phyloP scores from a whole-genome alignment of 2,329 filamentous ascomycete genomes.

The Pezicula neosporulosa region DNA sequence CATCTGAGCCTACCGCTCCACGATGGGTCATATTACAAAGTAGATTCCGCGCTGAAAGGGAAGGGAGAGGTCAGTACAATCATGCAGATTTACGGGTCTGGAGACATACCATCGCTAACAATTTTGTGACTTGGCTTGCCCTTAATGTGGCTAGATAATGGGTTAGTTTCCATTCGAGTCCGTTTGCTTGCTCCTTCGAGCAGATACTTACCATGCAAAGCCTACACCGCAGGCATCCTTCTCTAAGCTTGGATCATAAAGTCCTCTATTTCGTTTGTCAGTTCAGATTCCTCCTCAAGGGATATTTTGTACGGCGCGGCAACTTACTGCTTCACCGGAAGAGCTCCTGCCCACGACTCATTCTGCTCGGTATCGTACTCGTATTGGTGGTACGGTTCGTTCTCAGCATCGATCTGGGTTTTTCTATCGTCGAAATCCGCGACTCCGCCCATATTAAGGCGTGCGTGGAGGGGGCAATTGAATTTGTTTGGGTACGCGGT shows the following conservation, averaged over 20 bases:
- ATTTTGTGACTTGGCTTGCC: conserved; percentile 97
- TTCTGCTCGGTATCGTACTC: conserved; percentile 87
- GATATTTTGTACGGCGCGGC: not conserved
- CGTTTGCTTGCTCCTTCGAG: not conserved
- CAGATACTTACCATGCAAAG: conserved; percentile 79
- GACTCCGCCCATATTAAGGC: conserved; percentile 58
- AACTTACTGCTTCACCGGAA: conserved; percentile 86
- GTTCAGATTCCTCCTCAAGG: not conserved
- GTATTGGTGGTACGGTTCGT: conserved; percentile 65
- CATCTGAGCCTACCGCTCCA: conserved; percentile 95
- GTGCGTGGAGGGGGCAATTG: conserved; percentile 45
- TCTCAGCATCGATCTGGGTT: conserved; percentile 56
- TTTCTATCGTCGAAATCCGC: conserved; percentile 68
- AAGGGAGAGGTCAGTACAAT: conserved; percentile 28
- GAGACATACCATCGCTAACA: conserved; percentile 80
- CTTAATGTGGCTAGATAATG: conserved; percentile 77
- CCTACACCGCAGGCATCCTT: conserved; percentile 99
- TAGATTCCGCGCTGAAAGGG: conserved; percentile 71
- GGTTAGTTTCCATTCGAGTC: conserved; percentile 15
- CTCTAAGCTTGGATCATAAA: conserved; percentile 93
- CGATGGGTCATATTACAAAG: conserved; percentile 99
- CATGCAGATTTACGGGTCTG: conserved; percentile 3
- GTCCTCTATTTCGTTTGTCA: conserved; percentile 50
- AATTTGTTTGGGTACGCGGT: conserved; percentile 4
- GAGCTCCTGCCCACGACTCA: conserved; percentile 84